These are phyloP conservation scores for Vitis labrusca DNA, from an alignment of 164 flowering plant genomes.

Conservation along the genomic window DNA sequence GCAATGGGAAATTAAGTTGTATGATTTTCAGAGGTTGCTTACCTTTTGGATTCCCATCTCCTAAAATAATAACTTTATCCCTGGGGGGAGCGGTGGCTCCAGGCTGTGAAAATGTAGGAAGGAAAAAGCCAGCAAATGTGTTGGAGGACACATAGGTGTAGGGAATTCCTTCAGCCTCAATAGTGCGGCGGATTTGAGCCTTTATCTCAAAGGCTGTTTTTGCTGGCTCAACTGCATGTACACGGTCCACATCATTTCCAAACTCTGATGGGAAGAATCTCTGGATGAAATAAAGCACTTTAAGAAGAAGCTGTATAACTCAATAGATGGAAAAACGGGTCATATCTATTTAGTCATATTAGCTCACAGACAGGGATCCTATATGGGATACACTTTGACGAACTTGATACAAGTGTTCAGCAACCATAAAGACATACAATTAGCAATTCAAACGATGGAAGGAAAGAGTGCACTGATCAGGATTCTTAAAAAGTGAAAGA, in stretches of 20 bases:
- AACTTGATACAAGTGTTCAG: too few species aligned
- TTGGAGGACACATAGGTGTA: conserved; percentile 25
- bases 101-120: conserved; percentile 9
- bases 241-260: conserved; percentile 41
- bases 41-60: conserved; percentile 24
- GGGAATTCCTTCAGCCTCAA: conserved; percentile 43
- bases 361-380: too few species aligned
- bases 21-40: not conserved
- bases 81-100: conserved; percentile 17
- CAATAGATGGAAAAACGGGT: too few species aligned
- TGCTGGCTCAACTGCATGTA: conserved; percentile 38
- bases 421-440: too few species aligned
- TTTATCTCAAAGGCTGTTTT: conserved; percentile 23
- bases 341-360: too few species aligned
- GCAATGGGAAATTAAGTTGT: too few species aligned
- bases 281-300: conserved; percentile 14
- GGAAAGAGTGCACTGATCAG: too few species aligned
- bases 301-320: too few species aligned
- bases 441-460: too few species aligned
- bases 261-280: conserved; percentile 47
- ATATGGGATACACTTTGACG: too few species aligned
- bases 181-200: conserved; percentile 26
- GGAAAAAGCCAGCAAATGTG: conserved; percentile 11
- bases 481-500: too few species aligned
- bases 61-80: conserved; percentile 19